Evolutionary conservation across 345 rosid genomes (phyloP).

Genomic region (Ceriops zippeliana): DNA sequence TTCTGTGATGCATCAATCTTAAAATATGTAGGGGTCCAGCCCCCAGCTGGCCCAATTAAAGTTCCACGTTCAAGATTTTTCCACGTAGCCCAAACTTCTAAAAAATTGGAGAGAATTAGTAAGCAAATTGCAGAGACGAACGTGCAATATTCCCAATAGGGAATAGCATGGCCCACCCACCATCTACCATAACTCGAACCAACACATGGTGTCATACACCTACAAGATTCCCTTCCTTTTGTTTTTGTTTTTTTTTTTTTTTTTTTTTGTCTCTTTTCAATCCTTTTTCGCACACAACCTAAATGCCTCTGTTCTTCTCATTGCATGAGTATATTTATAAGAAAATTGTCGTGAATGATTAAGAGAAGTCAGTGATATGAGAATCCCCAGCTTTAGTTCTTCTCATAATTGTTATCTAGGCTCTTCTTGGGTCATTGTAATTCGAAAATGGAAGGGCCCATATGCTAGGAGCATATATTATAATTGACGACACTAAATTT

Average conservation of each 20-base stretch:
- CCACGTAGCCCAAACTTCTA: neutral
- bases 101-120: conserved; percentile 1
- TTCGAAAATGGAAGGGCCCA: neutral
- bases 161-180: neutral
- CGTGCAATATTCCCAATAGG: neutral
- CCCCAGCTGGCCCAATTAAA: neutral
- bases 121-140: conserved; percentile 5
- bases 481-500: too few relatives aligned
- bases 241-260: neutral
- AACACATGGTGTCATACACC: conserved; percentile 1
- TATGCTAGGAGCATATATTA: conserved; percentile 13
- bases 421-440: neutral
- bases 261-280: neutral
- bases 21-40: neutral
- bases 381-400: neutral
- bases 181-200: too few relatives aligned
- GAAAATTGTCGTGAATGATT: neutral
- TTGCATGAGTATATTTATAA: neutral
- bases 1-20: conserved; percentile 4
- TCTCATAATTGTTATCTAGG: too few relatives aligned
- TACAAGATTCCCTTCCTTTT: conserved; percentile 11
- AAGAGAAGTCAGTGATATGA: neutral
- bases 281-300: neutral
- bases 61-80: neutral
- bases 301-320: neutral